These are phyloP conservation scores for Fusarium nelsonii DNA, from an alignment of 2,329 filamentous ascomycete genomes.

Conservation along the genomic window DNA sequence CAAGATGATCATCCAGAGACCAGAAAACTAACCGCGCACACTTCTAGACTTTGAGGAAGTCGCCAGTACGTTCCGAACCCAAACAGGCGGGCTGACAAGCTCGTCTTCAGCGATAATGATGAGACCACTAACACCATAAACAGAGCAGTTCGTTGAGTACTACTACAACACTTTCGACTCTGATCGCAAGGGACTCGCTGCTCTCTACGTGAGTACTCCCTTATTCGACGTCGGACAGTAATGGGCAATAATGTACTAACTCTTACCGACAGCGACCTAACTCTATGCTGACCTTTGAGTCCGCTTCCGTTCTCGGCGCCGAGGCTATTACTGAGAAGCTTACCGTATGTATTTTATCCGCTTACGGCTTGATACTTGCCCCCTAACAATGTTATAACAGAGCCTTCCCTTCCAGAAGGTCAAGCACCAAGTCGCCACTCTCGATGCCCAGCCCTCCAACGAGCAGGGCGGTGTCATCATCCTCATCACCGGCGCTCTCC, in stretches of 20 bases:
- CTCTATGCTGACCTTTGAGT: conserved; percentile 97
- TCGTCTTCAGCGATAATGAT: background rate
- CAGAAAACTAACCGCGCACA: conserved; percentile 48
- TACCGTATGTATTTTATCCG: conserved; percentile 66
- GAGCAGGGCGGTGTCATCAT: conserved; percentile 79
- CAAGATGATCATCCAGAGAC: background rate
- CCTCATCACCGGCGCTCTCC: conserved; percentile 85
- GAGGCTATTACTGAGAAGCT: conserved; percentile 83
- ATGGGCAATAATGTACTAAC: conserved; percentile 59
- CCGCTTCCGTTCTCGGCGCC: conserved; percentile 72
- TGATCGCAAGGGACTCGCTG: conserved; percentile 72
- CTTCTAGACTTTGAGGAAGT: conserved; percentile 59
- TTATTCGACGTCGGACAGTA: conserved; percentile 54
- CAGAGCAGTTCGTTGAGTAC: conserved; percentile 88
- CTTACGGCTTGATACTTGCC: too few relatives aligned
- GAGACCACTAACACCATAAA: conserved; percentile 22
- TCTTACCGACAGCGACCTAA: conserved; percentile 21
- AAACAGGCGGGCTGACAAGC: conserved; percentile 10
- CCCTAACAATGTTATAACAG: conserved; percentile 58
- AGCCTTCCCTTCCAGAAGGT: conserved; percentile 84
- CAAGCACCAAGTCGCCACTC: conserved; percentile 79
- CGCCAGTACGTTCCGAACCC: conserved; percentile 57
- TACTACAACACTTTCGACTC: conserved; percentile 92
- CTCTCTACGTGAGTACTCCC: conserved; percentile 81
- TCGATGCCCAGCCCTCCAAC: conserved; percentile 85